These are phyloP conservation scores for Erythrophleum ivorense DNA, from an alignment of 331 rosid species.

Conservation along the genomic window DNA sequence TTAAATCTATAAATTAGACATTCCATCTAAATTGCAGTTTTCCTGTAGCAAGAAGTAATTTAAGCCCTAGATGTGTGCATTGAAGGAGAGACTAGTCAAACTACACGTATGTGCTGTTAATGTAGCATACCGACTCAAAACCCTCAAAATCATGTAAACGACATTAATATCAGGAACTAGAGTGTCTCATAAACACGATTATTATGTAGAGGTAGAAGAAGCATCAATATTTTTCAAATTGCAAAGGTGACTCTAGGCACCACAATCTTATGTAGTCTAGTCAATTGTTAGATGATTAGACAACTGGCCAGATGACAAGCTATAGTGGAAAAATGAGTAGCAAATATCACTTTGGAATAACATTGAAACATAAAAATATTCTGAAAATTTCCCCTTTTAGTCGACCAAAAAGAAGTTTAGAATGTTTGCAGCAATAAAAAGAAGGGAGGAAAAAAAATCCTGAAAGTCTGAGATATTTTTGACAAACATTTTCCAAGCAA, in stretches of 20 bases:
- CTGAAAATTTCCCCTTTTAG: neutral
- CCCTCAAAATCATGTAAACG: neutral
- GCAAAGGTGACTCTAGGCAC: neutral
- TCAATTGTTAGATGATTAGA: constrained; percentile 20
- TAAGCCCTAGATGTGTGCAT: neutral
- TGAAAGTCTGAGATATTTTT: neutral
- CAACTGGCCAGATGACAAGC: neutral
- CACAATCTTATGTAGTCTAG: neutral
- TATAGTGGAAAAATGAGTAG: constrained; percentile 1
- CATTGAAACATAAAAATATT: neutral
- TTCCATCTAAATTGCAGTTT: constrained; percentile 4
- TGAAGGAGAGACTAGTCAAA: neutral
- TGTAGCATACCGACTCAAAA: neutral
- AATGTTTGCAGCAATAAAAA: neutral
- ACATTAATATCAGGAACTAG: constrained; percentile 7
- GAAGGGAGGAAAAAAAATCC: neutral
- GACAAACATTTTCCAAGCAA: neutral
- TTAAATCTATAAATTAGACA: neutral
- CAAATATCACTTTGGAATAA: neutral
- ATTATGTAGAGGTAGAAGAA: constrained; percentile 1
- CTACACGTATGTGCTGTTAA: neutral
- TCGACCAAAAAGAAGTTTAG: neutral
- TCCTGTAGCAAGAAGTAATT: neutral
- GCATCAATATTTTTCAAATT: constrained; percentile 21
- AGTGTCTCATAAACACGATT: constrained; percentile 6